Percentiles rank a stretch among this genome's conserved stretches.
phyloP scores from a whole-genome alignment of 2,329 filamentous ascomycete species.

The Rhexocercosporidium sp. region DNA sequence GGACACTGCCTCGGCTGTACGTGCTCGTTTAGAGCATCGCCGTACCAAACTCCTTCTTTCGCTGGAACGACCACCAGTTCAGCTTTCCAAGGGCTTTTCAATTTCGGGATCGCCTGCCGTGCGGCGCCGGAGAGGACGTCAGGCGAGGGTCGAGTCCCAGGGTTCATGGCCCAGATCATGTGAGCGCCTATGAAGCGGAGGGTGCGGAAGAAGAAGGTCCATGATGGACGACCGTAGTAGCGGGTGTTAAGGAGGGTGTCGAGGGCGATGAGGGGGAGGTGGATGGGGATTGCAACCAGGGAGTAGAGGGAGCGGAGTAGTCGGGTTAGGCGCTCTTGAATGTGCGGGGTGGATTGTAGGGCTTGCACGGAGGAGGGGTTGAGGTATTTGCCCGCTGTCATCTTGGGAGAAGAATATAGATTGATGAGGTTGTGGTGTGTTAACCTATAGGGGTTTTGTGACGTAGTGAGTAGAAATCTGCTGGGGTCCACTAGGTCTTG shows the following conservation, averaged over 20 bases:
- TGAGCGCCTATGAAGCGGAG: neutral
- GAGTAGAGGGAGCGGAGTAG: neutral
- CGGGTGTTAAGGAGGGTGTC: neutral
- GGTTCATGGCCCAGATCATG: conserved; percentile 2
- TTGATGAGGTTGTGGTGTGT: neutral
- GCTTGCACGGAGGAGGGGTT: neutral
- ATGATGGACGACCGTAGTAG: conserved; percentile 7
- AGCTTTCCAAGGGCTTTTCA: neutral
- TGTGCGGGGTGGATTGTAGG: neutral
- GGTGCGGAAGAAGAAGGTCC: neutral
- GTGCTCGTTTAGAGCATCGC: neutral
- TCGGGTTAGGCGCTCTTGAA: neutral
- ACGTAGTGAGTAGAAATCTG: neutral
- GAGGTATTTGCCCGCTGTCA: neutral
- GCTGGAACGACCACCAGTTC: neutral
- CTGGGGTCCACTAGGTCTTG: neutral
- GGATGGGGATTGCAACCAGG: neutral
- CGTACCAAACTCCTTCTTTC: neutral
- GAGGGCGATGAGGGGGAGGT: neutral
- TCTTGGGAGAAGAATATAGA: neutral
- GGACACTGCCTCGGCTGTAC: neutral
- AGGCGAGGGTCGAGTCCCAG: neutral
- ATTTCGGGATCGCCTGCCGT: neutral
- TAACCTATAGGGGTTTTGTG: neutral
- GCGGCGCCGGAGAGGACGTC: neutral